Conservation (phyloP, 2,329 filamentous ascomycete genomes). For the Verticillium isaacii region DNA sequence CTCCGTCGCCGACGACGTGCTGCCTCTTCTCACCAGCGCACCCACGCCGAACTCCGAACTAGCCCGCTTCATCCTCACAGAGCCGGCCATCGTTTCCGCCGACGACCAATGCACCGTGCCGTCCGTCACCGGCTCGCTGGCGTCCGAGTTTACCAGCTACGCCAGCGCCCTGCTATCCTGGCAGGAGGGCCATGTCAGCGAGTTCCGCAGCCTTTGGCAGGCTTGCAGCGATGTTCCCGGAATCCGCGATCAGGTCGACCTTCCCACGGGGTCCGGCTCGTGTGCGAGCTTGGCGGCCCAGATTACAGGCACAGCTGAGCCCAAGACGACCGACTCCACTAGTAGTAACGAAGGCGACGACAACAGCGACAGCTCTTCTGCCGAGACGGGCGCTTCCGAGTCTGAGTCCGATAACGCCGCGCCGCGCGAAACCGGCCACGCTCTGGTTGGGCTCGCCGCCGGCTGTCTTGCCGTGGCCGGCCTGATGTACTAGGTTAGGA, state of each 20-base stretch:
- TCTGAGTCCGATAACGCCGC: not conserved
- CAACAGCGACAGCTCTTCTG: not conserved
- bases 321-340: not conserved
- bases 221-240: slow-evolving; percentile 24
- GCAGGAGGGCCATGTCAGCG: slow-evolving; percentile 13
- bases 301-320: slow-evolving; percentile 5
- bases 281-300: slow-evolving; percentile 9
- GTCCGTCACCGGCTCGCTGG: slow-evolving; percentile 19
- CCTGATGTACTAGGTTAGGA: not conserved
- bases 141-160: slow-evolving; percentile 19
- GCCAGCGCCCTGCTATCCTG: slow-evolving; percentile 16
- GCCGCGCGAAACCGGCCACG: not conserved
- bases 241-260: slow-evolving; percentile 1
- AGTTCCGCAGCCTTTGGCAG: slow-evolving; percentile 14
- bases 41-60: slow-evolving; percentile 16
- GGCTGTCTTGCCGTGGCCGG: not conserved
- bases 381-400: not conserved
- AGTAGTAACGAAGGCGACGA: too few species aligned
- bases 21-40: slow-evolving; percentile 14
- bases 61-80: slow-evolving; percentile 16
- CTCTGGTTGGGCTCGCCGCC: not conserved
- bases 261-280: slow-evolving; percentile 5
- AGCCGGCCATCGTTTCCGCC: slow-evolving; percentile 11
- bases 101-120: slow-evolving; percentile 18
- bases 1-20: slow-evolving; percentile 13